Evolutionary conservation across 2,329 filamentous ascomycete species (phyloP).

Genomic region (Aspergillus sp.): DNA sequence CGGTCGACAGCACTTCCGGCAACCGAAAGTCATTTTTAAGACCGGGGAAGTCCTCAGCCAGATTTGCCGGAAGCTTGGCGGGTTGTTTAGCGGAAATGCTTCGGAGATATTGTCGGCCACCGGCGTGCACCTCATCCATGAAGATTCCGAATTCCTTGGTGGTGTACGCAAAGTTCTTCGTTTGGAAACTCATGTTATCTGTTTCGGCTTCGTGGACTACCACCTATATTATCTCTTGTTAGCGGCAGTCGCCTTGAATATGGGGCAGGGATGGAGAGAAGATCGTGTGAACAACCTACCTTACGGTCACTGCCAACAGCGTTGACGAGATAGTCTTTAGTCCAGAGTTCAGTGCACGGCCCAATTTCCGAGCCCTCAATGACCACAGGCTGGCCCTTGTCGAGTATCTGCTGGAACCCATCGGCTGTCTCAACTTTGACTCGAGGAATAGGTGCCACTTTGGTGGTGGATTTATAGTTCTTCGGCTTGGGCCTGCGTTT

Average conservation of each 20-base stretch:
- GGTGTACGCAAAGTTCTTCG: slow-evolving; percentile 78
- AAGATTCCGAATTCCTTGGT: slow-evolving; percentile 69
- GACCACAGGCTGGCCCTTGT: slow-evolving; percentile 61
- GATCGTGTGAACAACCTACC: slow-evolving; percentile 41
- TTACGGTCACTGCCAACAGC: slow-evolving; percentile 62
- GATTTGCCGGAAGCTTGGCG: slow-evolving; percentile 66
- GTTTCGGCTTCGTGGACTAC: slow-evolving; percentile 69
- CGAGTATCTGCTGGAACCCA: slow-evolving; percentile 63
- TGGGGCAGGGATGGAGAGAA: background rate
- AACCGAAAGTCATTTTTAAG: slow-evolving; percentile 70
- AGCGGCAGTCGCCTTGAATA: background rate
- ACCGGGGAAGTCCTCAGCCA: slow-evolving; percentile 69
- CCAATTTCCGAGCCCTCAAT: slow-evolving; percentile 68
- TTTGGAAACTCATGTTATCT: slow-evolving; percentile 73
- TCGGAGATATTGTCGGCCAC: slow-evolving; percentile 72
- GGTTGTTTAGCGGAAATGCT: slow-evolving; percentile 71
- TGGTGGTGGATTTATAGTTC: slow-evolving; percentile 15
- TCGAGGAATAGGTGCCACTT: slow-evolving; percentile 48
- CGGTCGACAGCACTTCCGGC: slow-evolving; percentile 60
- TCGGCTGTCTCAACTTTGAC: slow-evolving; percentile 52
- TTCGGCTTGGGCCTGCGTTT: background rate
- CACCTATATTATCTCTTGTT: slow-evolving; percentile 49
- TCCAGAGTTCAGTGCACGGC: slow-evolving; percentile 67
- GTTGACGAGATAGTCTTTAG: slow-evolving; percentile 63
- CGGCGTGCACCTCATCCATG: slow-evolving; percentile 58